phyloP scores from a whole-genome alignment of 345 rosid genomes.

The Hibiscus syriacus region DNA sequence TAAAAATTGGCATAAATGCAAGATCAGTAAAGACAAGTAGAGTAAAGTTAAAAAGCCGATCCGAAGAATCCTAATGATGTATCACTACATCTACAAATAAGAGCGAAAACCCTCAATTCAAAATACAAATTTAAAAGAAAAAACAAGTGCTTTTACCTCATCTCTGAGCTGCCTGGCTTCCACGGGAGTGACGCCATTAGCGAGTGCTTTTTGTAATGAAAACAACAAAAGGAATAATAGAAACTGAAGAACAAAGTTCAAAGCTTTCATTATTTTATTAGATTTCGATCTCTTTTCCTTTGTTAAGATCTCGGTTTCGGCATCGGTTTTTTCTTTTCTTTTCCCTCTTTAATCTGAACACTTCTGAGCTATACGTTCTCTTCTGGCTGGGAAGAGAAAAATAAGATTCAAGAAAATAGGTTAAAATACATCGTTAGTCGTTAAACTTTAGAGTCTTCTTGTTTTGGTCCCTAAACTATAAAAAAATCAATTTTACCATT shows the following conservation, averaged over 20 bases:
- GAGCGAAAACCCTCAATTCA: background rate
- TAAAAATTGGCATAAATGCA: background rate
- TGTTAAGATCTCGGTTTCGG: background rate
- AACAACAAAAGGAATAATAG: conserved; percentile 25
- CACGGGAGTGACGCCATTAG: conserved; percentile 58
- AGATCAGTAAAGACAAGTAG: background rate
- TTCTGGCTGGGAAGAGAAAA: background rate
- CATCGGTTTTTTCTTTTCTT: background rate
- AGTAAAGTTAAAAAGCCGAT: background rate
- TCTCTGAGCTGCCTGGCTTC: conserved; percentile 86
- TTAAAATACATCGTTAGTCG: too few relatives aligned
- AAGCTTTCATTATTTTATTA: conserved; percentile 1
- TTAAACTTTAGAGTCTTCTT: too few relatives aligned
- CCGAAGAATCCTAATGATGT: background rate
- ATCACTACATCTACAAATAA: background rate
- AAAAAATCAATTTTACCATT: too few relatives aligned
- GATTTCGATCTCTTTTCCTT: background rate
- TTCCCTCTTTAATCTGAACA: background rate
- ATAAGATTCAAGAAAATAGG: too few relatives aligned
- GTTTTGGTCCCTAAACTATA: too few relatives aligned
- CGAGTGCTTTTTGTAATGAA: conserved; percentile 24
- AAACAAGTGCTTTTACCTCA: conserved; percentile 41
- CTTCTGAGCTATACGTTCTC: background rate
- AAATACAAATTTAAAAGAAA: background rate
- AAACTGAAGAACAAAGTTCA: conserved; percentile 13